These are phyloP conservation scores for Poa annua DNA, from an alignment of 176 grass and related monocot species.

Conservation along the genomic window DNA sequence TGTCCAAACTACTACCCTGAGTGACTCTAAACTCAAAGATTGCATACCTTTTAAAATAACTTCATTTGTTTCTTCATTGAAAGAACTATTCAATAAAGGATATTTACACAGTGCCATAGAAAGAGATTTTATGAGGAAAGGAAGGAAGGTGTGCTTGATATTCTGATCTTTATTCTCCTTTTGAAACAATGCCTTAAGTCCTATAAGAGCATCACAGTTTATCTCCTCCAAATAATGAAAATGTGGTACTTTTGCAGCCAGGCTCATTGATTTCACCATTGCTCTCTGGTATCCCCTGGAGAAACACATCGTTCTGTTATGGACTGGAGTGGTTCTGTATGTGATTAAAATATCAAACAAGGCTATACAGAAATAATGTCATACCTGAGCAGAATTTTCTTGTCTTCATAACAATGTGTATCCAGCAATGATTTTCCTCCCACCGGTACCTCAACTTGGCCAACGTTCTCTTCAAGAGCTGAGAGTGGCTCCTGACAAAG, in stretches of 20 bases:
- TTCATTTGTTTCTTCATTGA: conserved; percentile 74
- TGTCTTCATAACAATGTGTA: conserved; percentile 59
- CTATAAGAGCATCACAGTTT: conserved; percentile 80
- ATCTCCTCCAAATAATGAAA: conserved; percentile 98
- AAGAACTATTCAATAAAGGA: conserved; percentile 87
- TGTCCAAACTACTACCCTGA: background rate
- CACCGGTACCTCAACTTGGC: conserved; percentile 43
- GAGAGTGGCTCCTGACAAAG: conserved; percentile 45
- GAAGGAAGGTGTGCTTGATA: conserved; percentile 92
- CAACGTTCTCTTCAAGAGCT: conserved; percentile 31
- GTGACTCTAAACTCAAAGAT: background rate
- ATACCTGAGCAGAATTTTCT: conserved; percentile 77
- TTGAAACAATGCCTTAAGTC: conserved; percentile 75
- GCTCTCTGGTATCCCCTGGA: conserved; percentile 91
- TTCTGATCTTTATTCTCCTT: conserved; percentile 77
- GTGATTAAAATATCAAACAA: background rate
- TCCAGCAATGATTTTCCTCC: conserved; percentile 40
- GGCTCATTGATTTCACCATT: conserved; percentile 93
- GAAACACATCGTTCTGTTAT: conserved; percentile 20
- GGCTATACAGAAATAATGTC: conserved; percentile 1
- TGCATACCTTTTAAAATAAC: conserved; percentile 82
- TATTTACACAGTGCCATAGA: conserved; percentile 86
- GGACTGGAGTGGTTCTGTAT: background rate
- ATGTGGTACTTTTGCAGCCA: conserved; percentile 92
- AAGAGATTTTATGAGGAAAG: conserved; percentile 92